Evolutionary conservation across 805 yeast species (phyloP).

Genomic region (Cyberlindnera amylophila): DNA sequence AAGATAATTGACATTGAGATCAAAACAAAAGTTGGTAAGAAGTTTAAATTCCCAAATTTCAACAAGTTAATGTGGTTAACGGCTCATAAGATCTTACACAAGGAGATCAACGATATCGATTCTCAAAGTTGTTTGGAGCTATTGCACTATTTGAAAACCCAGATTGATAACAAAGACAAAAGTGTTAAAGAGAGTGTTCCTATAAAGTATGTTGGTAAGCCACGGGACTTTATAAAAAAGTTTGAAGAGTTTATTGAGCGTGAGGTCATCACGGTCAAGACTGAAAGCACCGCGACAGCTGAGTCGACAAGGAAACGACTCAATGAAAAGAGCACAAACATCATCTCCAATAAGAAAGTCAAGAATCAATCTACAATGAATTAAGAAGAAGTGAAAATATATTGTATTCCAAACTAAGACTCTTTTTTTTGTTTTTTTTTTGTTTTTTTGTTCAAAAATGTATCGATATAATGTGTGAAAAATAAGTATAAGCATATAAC

Average conservation of each 20-base stretch:
- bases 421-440: conserved; percentile 7
- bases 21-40: conserved; percentile 66
- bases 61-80: conserved; percentile 66
- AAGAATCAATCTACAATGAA: not conserved
- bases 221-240: conserved; percentile 6
- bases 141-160: conserved; percentile 7
- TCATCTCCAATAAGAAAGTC: not conserved
- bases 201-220: conserved; percentile 12
- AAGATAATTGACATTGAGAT: conserved; percentile 59
- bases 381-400: conserved; percentile 1
- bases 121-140: conserved; percentile 5
- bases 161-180: conserved; percentile 3
- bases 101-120: conserved; percentile 11
- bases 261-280: not conserved
- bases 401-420: conserved; percentile 2
- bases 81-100: conserved; percentile 29
- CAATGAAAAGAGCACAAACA: not conserved
- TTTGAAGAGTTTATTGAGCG: conserved; percentile 7
- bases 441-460: not conserved
- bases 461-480: conserved; percentile 3
- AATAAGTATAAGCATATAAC: not conserved
- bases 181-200: conserved; percentile 11
- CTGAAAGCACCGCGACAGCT: too few relatives aligned
- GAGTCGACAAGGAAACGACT: not conserved
- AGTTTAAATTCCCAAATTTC: conserved; percentile 77